phyloP scores from a whole-genome alignment of 2,329 filamentous ascomycete species.

The Colletotrichum australisinense region DNA sequence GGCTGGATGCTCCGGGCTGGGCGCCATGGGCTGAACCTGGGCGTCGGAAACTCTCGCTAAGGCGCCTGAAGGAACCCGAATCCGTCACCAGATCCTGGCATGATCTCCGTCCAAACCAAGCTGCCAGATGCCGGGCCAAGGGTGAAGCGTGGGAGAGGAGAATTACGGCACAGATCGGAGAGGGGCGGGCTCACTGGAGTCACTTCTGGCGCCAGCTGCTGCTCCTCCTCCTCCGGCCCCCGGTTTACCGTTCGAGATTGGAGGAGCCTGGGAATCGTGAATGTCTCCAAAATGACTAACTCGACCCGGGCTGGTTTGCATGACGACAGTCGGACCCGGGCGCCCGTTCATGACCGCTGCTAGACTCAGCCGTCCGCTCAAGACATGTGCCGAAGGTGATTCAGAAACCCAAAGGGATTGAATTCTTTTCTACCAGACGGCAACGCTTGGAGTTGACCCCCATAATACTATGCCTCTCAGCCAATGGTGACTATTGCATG shows the following conservation, averaged over 20 bases:
- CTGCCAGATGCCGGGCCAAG: constrained; percentile 30
- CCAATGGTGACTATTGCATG: constrained; percentile 24
- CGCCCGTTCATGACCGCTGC: neutral
- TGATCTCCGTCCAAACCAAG: constrained; percentile 29
- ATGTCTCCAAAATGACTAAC: neutral
- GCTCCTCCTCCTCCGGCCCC: neutral
- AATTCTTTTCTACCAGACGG: neutral
- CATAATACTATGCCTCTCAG: neutral
- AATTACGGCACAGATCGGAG: constrained; percentile 31
- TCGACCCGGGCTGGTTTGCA: neutral
- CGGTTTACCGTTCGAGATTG: neutral
- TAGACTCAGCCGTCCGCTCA: neutral
- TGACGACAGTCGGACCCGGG: constrained; percentile 14
- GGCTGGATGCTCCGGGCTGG: neutral
- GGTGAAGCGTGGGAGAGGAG: constrained; percentile 14
- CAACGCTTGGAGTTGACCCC: neutral
- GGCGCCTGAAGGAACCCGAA: constrained; percentile 26
- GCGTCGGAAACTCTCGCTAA: constrained; percentile 34
- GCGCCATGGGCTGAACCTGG: constrained; percentile 30
- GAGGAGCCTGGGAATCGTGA: neutral
- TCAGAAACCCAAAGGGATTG: neutral
- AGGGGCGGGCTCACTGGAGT: constrained; percentile 8
- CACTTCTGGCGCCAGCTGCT: neutral
- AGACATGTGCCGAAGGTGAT: neutral
- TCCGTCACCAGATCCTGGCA: constrained; percentile 35